Evolutionary conservation across 768 basidiomycete genomes (phyloP), one percentile per base, ranked within the genome.

Genomic region (Hericium rajendrae): DNA sequence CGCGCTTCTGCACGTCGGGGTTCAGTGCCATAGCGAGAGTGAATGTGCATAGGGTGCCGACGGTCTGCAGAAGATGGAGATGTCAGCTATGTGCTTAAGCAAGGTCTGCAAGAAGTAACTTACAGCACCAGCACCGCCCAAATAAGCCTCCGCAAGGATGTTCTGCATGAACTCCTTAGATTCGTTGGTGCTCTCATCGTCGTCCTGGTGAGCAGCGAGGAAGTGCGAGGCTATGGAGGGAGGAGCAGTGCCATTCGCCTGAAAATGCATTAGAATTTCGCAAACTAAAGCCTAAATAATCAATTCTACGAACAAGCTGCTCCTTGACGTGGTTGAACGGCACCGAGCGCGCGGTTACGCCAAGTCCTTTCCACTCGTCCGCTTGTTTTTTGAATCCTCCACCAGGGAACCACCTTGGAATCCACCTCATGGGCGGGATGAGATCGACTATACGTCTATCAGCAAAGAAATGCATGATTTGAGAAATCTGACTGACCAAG

Each of bases 11-110:
- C 12, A 37, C 16, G n/a, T 38, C 16, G 6, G 51, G 51, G 24
- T 53, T 12, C 24, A 53, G 51, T 6, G 38, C 15, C 51, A 53
- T 53, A 15, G 51, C 51, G 20, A 50, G 48, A 24, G 22, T 22
- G 48, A 50, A 50, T 15, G 48, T 22, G 26, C 18, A 28, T n/a
- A 50, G 26, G 8, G 48, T 50, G 18, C 20, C 18, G 26, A 28
- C 48, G 18, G 48, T 22, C 48, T 50, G 26, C 20, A 24, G 13
- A 50, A 13, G 6, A 22, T 11, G 6, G 18, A 1, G 5, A 50
- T 50, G 55, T 20, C 38, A 61, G 62, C 52, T 59, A 64, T 51
- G 64, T 51, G 64, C 63, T 3, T 57, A 46, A 16, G 62, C 62
- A 20, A 59, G 59, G 48, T 15, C 1, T 50, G 26, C 6, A 1